Evolutionary conservation across 1,284 basidiomycete species (phyloP), one percentile per base, ranked within the genome.

Genomic region (Heliocybe sulcata): DNA sequence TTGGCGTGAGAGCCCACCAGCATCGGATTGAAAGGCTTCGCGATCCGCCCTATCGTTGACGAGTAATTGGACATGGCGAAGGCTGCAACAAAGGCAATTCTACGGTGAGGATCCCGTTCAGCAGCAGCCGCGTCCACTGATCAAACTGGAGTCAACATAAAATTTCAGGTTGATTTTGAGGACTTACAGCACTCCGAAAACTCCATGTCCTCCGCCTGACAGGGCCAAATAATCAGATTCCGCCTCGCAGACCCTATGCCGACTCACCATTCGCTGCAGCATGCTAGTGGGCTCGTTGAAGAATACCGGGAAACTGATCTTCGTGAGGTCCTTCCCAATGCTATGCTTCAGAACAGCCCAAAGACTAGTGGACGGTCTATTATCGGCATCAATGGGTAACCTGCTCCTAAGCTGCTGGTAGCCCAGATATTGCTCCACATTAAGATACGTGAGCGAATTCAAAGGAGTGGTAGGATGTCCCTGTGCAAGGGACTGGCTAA

Each of bases 41-140:
- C 93, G 57, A 97, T 94, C 35, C 94, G 82, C 2, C 92, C 92
- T 61, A 97, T 93, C 0, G 96, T 98, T 26, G 92, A 94, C 11
- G 92, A 94, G 72, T 99, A 98, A 73, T 98, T 98, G 42, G 90
- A 93, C 92, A 97, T 97, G 1, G 94, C 96, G 69, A 98, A 99
- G 0, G 94, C 96, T 11, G 91, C 94, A 2, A 99, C 94, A 65
- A 88, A 99, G 0, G 94, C 94, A 56, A 98, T 85, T 6, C 96
- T 84, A 56, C 85, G 83, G 50, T 90, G 80, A 4, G 92, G 84
- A 64, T 97, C 92, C 33, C 70, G 66, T 65, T 96, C 90, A 52
- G 76, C 74, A 1, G 83, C 83, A 11, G 96, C 96, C 2, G 87
- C 85, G 64, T 96, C 93, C 61, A 96, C 90, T 92, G 52, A 38